Evolutionary conservation across 2,329 filamentous ascomycete genomes (phyloP), one percentile per base, ranked within the genome.

Genomic region (Ramularia endophylla): DNA sequence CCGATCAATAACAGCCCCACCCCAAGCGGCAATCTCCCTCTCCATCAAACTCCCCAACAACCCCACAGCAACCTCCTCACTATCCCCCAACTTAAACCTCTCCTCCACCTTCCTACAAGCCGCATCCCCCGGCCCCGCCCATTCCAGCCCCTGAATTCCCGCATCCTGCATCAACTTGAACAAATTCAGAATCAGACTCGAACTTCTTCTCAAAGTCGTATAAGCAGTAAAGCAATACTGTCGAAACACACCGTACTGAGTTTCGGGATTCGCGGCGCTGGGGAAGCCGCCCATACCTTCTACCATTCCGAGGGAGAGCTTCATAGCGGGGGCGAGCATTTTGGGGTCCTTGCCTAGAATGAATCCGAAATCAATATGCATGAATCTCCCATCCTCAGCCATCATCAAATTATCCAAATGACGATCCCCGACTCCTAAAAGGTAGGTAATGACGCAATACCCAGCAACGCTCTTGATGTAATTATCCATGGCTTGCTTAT

Each of bases 361-460:
- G 65, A 94, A 98, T 30, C 94, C 92, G 57, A 98, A 98, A 64
- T 98, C 92, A 20, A 90, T 89, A 62, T 98, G 92, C 75, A 98
- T 95, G 71, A 98, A 98, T 65, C 94, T 87, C 4, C 80, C 92
- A 53, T 89, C 84, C 1, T 92, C 89, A 0, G 88, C 80, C 4
- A 98, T 78, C 18, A 98, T 80, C 1, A 98, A 78, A 57, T 98
- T 98, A 63, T 98, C 92, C 2, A 97, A 75, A 65, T 98, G 92
- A 2, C 92, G 82, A 62, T 98, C 92, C 15, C 92, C 92, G 2
- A 98, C 92, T 22, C 92, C 94, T 9, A 98, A 78, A 12, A 98
- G 85, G 63, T 98, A 98, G 0, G 94, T 98, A 53, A 98, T 95
- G 11, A 98, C 92, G 63, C 92, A 97, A 67, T 98, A 98, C 25